Conservation (phyloP, 148 eudicot species). For the Diospyros lotus region DNA sequence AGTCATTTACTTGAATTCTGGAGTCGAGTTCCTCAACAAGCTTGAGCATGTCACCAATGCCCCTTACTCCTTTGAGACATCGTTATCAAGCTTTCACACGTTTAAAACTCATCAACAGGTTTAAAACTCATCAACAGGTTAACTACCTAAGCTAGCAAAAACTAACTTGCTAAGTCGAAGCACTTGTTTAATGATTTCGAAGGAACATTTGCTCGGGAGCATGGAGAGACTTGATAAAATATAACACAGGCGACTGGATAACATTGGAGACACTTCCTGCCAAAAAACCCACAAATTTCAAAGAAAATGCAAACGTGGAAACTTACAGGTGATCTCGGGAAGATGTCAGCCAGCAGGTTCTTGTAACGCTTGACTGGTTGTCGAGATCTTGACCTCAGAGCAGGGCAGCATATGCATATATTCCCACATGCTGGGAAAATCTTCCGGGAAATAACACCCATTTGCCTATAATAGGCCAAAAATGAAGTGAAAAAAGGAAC, state of each 20-base stretch:
- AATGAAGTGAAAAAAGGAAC: background rate
- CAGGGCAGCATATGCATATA: slow-evolving; percentile 96
- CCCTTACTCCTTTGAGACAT: background rate
- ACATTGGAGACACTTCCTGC: background rate
- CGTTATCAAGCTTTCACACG: slow-evolving; percentile 2
- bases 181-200: background rate
- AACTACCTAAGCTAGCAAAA: background rate
- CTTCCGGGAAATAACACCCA: slow-evolving; percentile 89
- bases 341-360: slow-evolving; percentile 81
- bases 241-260: background rate
- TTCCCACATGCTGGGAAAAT: slow-evolving; percentile 89
- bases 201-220: background rate
- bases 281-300: background rate
- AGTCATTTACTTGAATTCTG: background rate
- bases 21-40: background rate
- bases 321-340: slow-evolving; percentile 90
- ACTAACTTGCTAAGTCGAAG: background rate
- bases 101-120: background rate
- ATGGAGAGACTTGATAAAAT: background rate
- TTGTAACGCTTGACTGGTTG: slow-evolving; percentile 96
- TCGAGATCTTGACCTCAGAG: slow-evolving; percentile 81
- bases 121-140: background rate
- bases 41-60: background rate
- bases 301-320: background rate
- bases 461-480: slow-evolving; percentile 29